Evolutionary conservation across 768 basidiomycete genomes (phyloP).

Genomic region (Leccinum disarticulatum): DNA sequence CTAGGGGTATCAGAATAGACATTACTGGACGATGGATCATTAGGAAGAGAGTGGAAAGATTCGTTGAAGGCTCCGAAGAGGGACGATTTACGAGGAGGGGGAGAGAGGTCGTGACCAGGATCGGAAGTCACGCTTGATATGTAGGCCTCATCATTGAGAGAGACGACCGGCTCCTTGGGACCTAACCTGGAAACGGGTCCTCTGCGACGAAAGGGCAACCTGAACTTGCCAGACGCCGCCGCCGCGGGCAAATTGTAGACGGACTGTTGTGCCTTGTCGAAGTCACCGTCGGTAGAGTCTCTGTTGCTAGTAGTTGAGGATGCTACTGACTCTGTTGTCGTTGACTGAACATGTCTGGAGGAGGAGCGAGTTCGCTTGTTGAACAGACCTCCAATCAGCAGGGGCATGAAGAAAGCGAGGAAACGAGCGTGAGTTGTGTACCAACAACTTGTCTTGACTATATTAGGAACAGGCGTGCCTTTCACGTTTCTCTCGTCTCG

Average conservation of each 20-base stretch:
- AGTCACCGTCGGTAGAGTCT: constrained; percentile 29
- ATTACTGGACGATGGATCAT: constrained; percentile 31
- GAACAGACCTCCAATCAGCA: constrained; percentile 29
- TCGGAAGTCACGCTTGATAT: constrained; percentile 44
- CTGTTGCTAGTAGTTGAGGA: constrained; percentile 16
- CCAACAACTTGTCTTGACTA: no score
- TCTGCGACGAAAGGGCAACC: constrained; percentile 44
- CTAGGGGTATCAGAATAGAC: constrained; percentile 23
- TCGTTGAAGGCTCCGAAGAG: constrained; percentile 63
- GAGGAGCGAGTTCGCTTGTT: constrained; percentile 17
- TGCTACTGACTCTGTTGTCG: constrained; percentile 15
- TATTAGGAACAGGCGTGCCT: not conserved
- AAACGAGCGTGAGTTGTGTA: not conserved
- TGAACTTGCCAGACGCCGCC: constrained; percentile 45
- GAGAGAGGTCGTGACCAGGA: constrained; percentile 44
- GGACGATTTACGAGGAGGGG: constrained; percentile 63
- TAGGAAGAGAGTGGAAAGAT: constrained; percentile 60
- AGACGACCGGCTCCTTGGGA: constrained; percentile 12
- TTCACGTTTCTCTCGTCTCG: constrained; percentile 5
- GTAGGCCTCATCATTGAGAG: constrained; percentile 29
- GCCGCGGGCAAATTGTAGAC: constrained; percentile 26
- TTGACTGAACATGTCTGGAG: not conserved
- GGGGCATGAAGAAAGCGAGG: constrained; percentile 21
- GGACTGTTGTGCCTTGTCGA: constrained; percentile 19
- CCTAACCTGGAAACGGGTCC: constrained; percentile 17